Base-by-base conservation (phyloP, 2,329 filamentous ascomycete genomes). In the Botryotinia calthae region DNA sequence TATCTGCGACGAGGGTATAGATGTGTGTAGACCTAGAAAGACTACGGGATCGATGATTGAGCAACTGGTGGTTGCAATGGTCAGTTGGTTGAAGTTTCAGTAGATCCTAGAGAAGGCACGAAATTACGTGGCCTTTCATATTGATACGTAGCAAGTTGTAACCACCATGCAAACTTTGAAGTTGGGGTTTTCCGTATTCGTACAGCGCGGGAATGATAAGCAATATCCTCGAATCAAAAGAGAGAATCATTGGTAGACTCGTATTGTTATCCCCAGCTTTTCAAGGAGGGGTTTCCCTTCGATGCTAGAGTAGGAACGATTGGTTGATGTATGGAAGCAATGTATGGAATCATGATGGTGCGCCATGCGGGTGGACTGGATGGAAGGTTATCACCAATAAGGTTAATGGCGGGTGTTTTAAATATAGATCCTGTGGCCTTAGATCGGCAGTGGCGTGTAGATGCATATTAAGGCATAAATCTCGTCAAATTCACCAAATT, bases 391-490 rank as follows among this genome's bases (percentile, higher is more conserved):
- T 28, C 28, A 16, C 51, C 28, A 54, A 25, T 37, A 25, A 25
- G 18, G 31, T 62, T 40, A 56, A 2, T n/a, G 34, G 6, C 3
- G 18, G 4, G 10, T n/a, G 40, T 64, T 64, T 65, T 48, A 65
- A 48, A 65, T 65, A 65, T 65, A 65, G 62, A 65, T 65, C 31
- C 18, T 14, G 20, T 31, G 42, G 51, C 42, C 42, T 65, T 34
- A 63, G 25, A n/a, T 14, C 12, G 14, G 4, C 5, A 9, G 7
- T 7, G 37, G 37, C 9, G 37, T 8, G 37, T 37, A 7, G 12
- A 6, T 4, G 7, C 10, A 8, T 40, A 6, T 18, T 34, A 37
- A 51, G 46, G 44, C 63, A 66, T 28, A 37, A 37, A 37, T 37
- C 7, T 8, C 1, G 8, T 37, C 34, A 7, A 4, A 37, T 37